Percentiles rank a stretch among this genome's conserved stretches.
Conservation (phyloP, 1,139 yeast genomes). For the Hansenula sp. region DNA sequence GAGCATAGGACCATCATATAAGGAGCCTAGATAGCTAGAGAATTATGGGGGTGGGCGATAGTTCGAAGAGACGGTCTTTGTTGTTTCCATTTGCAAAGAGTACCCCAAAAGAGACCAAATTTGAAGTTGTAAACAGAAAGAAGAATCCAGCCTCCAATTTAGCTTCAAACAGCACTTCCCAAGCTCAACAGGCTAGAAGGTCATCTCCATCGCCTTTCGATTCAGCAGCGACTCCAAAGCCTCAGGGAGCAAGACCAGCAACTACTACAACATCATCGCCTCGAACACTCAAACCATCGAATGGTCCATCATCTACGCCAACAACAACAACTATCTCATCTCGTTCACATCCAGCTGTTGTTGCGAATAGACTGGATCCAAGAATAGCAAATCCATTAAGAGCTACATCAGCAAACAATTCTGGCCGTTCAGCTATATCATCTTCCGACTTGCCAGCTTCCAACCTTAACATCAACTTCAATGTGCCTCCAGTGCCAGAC, state of each 20-base stretch:
- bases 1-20: no score
- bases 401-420: not conserved
- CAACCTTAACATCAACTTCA: slow-evolving; percentile 9
- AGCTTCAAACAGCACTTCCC: slow-evolving; percentile 2
- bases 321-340: no score
- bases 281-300: no score
- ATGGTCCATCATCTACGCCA: no score
- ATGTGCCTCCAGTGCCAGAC: slow-evolving; percentile 22
- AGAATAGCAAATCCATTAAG: no score
- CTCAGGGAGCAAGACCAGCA: slow-evolving; percentile 2
- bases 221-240: not conserved
- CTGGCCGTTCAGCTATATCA: not conserved
- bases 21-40: no score
- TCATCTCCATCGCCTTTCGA: not conserved
- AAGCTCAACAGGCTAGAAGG: not conserved
- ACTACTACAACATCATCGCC: slow-evolving; percentile 1
- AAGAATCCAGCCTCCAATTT: slow-evolving; percentile 12
- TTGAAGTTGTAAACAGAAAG: slow-evolving; percentile 23
- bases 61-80: slow-evolving; percentile 18
- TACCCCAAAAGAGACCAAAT: slow-evolving; percentile 14
- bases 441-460: slow-evolving; percentile 6
- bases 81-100: slow-evolving; percentile 17
- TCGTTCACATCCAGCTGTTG: no score
- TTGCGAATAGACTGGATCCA: no score
- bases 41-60: slow-evolving; percentile 3